Conservation (phyloP, 805 yeast species). For the Zygosaccharomyces rouxii region DNA sequence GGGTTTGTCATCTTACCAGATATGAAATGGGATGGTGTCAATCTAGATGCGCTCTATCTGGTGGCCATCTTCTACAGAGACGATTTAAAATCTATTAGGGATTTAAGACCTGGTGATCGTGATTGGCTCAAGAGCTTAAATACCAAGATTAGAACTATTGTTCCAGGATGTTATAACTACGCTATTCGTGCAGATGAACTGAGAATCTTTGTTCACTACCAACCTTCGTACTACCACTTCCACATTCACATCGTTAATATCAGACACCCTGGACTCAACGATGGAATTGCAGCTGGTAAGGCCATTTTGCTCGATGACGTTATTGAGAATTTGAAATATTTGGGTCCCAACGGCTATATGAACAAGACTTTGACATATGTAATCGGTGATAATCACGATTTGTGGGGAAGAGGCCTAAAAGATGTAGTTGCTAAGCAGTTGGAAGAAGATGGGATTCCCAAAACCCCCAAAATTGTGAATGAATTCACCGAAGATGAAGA, state of each 20-base stretch:
- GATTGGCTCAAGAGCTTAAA: conserved; percentile 51
- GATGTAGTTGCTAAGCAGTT: conserved; percentile 27
- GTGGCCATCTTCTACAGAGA: conserved; percentile 68
- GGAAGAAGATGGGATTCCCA: conserved; percentile 30
- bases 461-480: conserved; percentile 9
- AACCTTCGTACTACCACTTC: conserved; percentile 93
- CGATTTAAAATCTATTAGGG: conserved; percentile 72
- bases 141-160: conserved; percentile 42
- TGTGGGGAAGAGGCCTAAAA: conserved; percentile 49
- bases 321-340: conserved; percentile 59
- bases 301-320: conserved; percentile 79
- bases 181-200: conserved; percentile 50
- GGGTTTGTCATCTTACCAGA: conserved; percentile 85
- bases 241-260: conserved; percentile 86
- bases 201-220: conserved; percentile 83
- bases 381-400: conserved; percentile 71
- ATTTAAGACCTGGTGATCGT: conserved; percentile 55
- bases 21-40: conserved; percentile 90
- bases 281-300: conserved; percentile 68
- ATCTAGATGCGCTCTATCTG: conserved; percentile 66
- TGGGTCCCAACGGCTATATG: conserved; percentile 54
- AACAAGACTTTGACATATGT: conserved; percentile 57
- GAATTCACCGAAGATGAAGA: conserved; percentile 1
- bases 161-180: conserved; percentile 44
- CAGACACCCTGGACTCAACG: conserved; percentile 61